Evolutionary conservation across 202 grass and related monocot genomes (phyloP).

Genomic region (Bolboschoenoplectus hybrid): DNA sequence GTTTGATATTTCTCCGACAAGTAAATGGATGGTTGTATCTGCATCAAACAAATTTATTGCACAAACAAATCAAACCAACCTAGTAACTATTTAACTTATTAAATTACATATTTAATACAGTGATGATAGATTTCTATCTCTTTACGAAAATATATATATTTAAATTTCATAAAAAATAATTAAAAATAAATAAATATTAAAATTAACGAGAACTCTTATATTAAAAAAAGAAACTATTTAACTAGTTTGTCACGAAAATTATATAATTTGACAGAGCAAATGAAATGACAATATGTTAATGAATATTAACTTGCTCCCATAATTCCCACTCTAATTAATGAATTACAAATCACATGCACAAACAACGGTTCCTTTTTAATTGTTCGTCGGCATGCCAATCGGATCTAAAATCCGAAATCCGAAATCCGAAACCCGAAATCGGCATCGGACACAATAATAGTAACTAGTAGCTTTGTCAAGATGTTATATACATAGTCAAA

Average conservation of each 20-base stretch:
- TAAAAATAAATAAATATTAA: too few species aligned
- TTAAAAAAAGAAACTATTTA: not conserved
- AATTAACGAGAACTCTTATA: too few species aligned
- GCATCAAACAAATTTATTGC: conserved; percentile 16
- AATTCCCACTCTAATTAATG: not conserved
- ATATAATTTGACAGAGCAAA: not conserved
- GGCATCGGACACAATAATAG: not conserved
- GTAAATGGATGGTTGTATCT: conserved; percentile 11
- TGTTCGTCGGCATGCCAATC: not conserved
- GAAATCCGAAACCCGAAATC: not conserved
- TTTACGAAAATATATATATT: too few species aligned
- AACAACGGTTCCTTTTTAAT: not conserved
- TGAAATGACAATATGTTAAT: conserved; percentile 18
- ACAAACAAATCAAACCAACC: not conserved
- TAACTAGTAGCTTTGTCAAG: not conserved
- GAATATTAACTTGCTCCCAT: too few species aligned
- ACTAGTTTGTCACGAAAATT: conserved; percentile 2
- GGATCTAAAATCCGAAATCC: not conserved
- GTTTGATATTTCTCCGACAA: conserved; percentile 14
- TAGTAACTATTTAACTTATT: not conserved
- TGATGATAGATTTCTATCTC: too few species aligned
- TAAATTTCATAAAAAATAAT: too few species aligned
- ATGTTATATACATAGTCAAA: conserved; percentile 6
- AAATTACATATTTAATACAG: too few species aligned
- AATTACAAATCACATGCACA: conserved; percentile 11